Percentiles rank a stretch among this genome's conserved stretches.
Conservation (phyloP, 192 early-diverging fungal genomes). For the Coemansia pectinata region DNA sequence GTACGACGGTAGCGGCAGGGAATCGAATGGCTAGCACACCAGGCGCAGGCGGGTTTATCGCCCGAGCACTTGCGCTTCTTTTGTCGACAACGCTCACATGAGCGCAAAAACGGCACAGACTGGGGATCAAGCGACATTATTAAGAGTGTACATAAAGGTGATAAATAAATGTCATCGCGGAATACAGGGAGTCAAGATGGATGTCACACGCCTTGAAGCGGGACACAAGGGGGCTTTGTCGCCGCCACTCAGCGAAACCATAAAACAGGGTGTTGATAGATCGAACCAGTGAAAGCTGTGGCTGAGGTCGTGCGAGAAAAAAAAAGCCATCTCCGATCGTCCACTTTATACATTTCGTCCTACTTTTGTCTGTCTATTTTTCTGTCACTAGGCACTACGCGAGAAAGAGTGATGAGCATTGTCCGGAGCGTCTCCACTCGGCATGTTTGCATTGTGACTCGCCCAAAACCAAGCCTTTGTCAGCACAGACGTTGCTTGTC, state of each 20-base stretch:
- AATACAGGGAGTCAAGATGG: slow-evolving; percentile 2
- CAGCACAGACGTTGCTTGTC: neutral
- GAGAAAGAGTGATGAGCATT: neutral
- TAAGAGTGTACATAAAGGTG: neutral
- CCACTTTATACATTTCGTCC: neutral
- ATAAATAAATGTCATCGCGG: neutral
- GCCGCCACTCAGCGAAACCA: neutral
- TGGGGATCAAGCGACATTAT: slow-evolving; percentile 45
- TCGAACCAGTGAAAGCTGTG: neutral
- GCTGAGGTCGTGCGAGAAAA: too few relatives aligned
- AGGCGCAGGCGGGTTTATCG: slow-evolving; percentile 47
- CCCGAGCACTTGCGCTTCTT: slow-evolving; percentile 56
- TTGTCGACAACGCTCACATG: slow-evolving; percentile 53
- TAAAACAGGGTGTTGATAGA: neutral
- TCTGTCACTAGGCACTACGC: neutral
- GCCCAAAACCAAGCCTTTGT: neutral
- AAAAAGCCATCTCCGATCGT: neutral
- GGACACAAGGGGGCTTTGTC: too few relatives aligned
- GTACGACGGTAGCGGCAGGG: slow-evolving; percentile 52
- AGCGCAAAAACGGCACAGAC: slow-evolving; percentile 48
- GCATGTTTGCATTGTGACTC: slow-evolving; percentile 4
- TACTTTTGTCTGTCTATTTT: neutral
- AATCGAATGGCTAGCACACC: slow-evolving; percentile 42
- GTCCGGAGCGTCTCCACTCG: neutral
- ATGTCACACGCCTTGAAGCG: neutral